Evolutionary conservation across 179 eudicot species (phyloP).

Genomic region (Beta corolliflora): DNA sequence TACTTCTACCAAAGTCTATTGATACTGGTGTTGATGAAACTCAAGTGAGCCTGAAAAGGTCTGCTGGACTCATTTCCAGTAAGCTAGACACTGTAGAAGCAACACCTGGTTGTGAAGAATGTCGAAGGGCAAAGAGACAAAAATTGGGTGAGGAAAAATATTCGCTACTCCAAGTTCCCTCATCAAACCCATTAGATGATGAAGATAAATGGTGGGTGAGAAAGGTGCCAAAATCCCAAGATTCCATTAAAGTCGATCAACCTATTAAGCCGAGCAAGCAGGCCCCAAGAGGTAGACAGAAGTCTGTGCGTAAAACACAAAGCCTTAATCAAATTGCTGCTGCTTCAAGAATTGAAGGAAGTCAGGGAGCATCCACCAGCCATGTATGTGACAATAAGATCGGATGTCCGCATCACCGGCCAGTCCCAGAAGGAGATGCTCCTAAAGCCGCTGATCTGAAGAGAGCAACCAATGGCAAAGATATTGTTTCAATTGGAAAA

Average conservation of each 20-base stretch:
- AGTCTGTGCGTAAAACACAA: slow-evolving; percentile 84
- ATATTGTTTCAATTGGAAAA: slow-evolving; percentile 72
- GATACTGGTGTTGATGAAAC: slow-evolving; percentile 52
- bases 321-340: slow-evolving; percentile 92
- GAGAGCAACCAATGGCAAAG: slow-evolving; percentile 38
- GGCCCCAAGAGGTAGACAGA: slow-evolving; percentile 83
- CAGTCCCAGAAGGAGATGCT: slow-evolving; percentile 57
- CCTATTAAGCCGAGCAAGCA: slow-evolving; percentile 86
- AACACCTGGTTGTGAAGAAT: slow-evolving; percentile 95
- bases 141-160: slow-evolving; percentile 67
- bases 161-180: slow-evolving; percentile 45
- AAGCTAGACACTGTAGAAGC: slow-evolving; percentile 53
- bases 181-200: slow-evolving; percentile 54
- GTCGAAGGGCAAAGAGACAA: slow-evolving; percentile 77
- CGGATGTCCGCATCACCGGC: slow-evolving; percentile 81
- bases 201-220: slow-evolving; percentile 92
- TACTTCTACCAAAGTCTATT: slow-evolving; percentile 63
- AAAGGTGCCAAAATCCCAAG: slow-evolving; percentile 65
- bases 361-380: slow-evolving; percentile 99
- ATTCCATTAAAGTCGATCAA: slow-evolving; percentile 60
- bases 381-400: slow-evolving; percentile 89
- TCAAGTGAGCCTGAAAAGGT: slow-evolving; percentile 56
- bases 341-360: slow-evolving; percentile 82
- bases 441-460: slow-evolving; percentile 47
- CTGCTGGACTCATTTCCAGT: slow-evolving; percentile 39